A percentile compares a stretch with the other conserved stretches of the same genome.
Conservation (phyloP, 768 basidiomycete genomes). For the Lactifluus hygrophoroides region DNA sequence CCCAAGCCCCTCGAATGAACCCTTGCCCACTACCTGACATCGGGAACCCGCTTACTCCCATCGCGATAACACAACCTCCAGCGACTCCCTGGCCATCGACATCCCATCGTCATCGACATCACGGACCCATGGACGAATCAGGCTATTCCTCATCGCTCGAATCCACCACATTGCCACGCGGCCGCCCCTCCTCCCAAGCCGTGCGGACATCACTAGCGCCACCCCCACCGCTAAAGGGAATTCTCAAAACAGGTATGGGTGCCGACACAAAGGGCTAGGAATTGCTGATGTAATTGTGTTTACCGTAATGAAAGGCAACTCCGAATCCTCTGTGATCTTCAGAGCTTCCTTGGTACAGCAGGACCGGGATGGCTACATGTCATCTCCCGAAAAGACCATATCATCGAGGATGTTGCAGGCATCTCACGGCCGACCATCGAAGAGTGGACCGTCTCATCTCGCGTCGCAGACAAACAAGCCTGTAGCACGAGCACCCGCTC, state of each 20-base stretch:
- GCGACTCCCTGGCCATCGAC: neutral
- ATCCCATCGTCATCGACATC: neutral
- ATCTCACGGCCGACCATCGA: neutral
- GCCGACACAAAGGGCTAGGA: neutral
- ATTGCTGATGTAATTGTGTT: slow-evolving; percentile 6
- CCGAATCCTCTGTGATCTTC: slow-evolving; percentile 5
- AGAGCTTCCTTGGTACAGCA: slow-evolving; percentile 10
- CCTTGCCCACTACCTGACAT: slow-evolving; percentile 18
- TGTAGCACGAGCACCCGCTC: neutral
- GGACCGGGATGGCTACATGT: slow-evolving; percentile 16
- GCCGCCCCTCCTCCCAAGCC: slow-evolving; percentile 2
- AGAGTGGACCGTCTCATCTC: neutral
- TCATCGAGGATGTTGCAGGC: neutral
- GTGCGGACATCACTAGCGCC: slow-evolving; percentile 3
- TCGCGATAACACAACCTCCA: neutral
- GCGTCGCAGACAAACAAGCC: neutral
- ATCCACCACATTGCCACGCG: neutral
- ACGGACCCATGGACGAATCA: neutral
- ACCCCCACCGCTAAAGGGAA: slow-evolving; percentile 10
- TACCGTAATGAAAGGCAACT: neutral
- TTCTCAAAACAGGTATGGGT: slow-evolving; percentile 18
- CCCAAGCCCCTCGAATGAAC: slow-evolving; percentile 16
- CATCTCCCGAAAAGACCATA: slow-evolving; percentile 27
- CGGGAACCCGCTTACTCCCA: neutral
- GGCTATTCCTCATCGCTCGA: slow-evolving; percentile 18